Evolutionary conservation across 2,329 filamentous ascomycete species (phyloP).

Genomic region (Calycina herbarum): DNA sequence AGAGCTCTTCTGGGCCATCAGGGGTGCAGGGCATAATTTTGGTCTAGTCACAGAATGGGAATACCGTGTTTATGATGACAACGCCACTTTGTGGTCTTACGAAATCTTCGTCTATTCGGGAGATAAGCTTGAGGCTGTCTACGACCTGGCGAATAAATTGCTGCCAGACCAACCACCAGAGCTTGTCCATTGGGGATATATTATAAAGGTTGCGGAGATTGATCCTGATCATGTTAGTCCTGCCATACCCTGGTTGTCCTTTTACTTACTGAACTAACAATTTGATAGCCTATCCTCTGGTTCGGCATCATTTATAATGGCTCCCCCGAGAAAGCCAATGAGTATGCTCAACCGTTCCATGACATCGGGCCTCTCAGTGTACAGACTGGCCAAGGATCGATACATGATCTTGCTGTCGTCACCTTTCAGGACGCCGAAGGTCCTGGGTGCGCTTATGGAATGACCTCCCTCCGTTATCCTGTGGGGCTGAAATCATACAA

Average conservation of each 20-base stretch:
- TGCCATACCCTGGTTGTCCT: slow-evolving; percentile 21
- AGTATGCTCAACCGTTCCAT: slow-evolving; percentile 46
- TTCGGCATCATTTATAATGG: slow-evolving; percentile 47
- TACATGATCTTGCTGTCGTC: slow-evolving; percentile 47
- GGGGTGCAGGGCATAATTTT: slow-evolving; percentile 59
- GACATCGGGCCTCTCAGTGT: slow-evolving; percentile 42
- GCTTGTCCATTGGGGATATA: slow-evolving; percentile 53
- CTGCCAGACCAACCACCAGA: slow-evolving; percentile 46
- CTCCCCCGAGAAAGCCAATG: slow-evolving; percentile 42
- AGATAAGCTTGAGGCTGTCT: slow-evolving; percentile 51
- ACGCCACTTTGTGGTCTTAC: slow-evolving; percentile 40
- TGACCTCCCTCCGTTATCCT: slow-evolving; percentile 27
- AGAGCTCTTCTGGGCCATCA: slow-evolving; percentile 58
- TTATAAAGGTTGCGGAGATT: slow-evolving; percentile 42
- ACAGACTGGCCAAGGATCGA: slow-evolving; percentile 42
- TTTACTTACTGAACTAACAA: background rate
- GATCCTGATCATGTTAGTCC: slow-evolving; percentile 43
- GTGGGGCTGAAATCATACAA: slow-evolving; percentile 30
- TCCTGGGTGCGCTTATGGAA: slow-evolving; percentile 24
- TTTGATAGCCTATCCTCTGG: slow-evolving; percentile 41
- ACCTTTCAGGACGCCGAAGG: slow-evolving; percentile 45
- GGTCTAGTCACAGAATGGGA: slow-evolving; percentile 53
- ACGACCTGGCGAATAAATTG: slow-evolving; percentile 46
- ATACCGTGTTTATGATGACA: slow-evolving; percentile 48
- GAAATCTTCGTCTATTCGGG: slow-evolving; percentile 47